These are phyloP conservation scores for Alloteropsis semialata DNA, from an alignment of 176 grass and related monocot genomes.

Conservation along the genomic window DNA sequence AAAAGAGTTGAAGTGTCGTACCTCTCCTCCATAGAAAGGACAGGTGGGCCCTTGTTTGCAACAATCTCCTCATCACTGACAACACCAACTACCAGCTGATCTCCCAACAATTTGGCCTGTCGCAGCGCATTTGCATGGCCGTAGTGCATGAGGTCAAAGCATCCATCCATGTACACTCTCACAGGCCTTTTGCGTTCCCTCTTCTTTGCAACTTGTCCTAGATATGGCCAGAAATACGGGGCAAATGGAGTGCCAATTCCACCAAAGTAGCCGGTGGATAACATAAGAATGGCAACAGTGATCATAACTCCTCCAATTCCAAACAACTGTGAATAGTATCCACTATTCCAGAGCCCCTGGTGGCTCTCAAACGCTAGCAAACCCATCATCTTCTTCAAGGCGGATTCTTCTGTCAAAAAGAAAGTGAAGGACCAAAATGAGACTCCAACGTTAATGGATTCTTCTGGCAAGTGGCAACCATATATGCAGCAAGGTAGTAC, in stretches of 20 bases:
- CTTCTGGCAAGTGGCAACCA: not conserved
- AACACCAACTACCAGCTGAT: slow-evolving; percentile 79
- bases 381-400: slow-evolving; percentile 39
- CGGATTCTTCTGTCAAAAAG: slow-evolving; percentile 28
- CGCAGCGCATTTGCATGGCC: slow-evolving; percentile 88
- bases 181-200: slow-evolving; percentile 57
- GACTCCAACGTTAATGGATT: slow-evolving; percentile 4
- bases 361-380: slow-evolving; percentile 68
- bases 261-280: slow-evolving; percentile 76
- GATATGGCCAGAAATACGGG: slow-evolving; percentile 64
- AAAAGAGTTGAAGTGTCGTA: slow-evolving; percentile 19
- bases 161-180: slow-evolving; percentile 94
- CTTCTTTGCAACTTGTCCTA: slow-evolving; percentile 66
- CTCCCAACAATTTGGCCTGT: slow-evolving; percentile 76
- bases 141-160: slow-evolving; percentile 93
- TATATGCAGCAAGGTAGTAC: not conserved
- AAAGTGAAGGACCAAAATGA: slow-evolving; percentile 23
- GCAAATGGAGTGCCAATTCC: slow-evolving; percentile 65
- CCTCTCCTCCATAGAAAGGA: slow-evolving; percentile 97
- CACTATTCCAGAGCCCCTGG: slow-evolving; percentile 61
- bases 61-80: slow-evolving; percentile 92
- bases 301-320: slow-evolving; percentile 82
- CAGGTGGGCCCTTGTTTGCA: slow-evolving; percentile 85
- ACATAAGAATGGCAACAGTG: slow-evolving; percentile 59
- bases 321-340: slow-evolving; percentile 71